Evolutionary conservation across 75 land plant species (phyloP), one percentile per base, ranked within the genome.

Genomic region (Sequoiadendron giganteum): DNA sequence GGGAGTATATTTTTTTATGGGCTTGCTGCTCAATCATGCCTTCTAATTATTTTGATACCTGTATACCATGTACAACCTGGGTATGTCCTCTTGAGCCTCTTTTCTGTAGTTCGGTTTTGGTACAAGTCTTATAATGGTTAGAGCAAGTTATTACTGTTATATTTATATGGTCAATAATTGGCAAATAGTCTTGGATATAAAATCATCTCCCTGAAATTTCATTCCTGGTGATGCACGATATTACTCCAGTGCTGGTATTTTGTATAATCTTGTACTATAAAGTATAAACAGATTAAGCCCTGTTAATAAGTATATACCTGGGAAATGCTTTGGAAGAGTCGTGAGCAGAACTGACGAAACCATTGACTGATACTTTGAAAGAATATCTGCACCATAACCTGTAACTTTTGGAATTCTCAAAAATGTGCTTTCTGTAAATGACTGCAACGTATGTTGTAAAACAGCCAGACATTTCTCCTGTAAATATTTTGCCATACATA

Each of bases 301-400:
- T 30, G 10, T 32, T 10, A 73, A 73, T 10, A 34, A 73, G 15
- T 11, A 73, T 34, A 58, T 87, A 97, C 99, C 97, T 86, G 96
- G 91, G 77, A 97, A 97, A 88, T 92, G 90, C 32, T 89, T 82
- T 88, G 99, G 97, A 86, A 94, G 94, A 75, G 90, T 91, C 40
- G 97, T 91, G 82, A 97, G 94, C 42, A 97, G 93, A 83, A 94
- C 83, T 78, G 99, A 94, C 82, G 93, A 92, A 28, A 95, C 93
- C 77, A 89, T 90, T 81, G 94, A 89, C 72, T 96, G 99, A 85
- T 96, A 96, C 55, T 86, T 93, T 15, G 94, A 88, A 58, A 93
- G 68, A 70, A 95, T 87, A 87, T 85, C n/a, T 80, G 47, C n/a
- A 21, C 45, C 83, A 42, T 80, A 80, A 39, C 11, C 49, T 25